Evolutionary conservation across 75 land plant genomes (phyloP).

Genomic region (Cupressus sempervirens): DNA sequence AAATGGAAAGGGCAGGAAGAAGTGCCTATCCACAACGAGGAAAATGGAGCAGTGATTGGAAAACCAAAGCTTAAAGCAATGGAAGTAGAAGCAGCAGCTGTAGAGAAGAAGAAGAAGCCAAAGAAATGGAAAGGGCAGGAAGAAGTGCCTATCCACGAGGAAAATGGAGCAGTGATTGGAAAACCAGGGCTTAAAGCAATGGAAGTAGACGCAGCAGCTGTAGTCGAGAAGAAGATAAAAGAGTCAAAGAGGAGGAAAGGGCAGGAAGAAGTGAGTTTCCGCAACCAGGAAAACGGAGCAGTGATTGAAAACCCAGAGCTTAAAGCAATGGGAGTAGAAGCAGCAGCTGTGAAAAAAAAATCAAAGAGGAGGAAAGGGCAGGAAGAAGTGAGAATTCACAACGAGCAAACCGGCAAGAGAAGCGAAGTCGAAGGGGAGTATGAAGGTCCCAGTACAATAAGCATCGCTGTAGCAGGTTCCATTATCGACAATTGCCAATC

Average conservation of each 20-base stretch:
- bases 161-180: too few species aligned
- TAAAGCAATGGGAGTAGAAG: background rate
- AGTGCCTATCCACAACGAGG: background rate
- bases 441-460: slow-evolving; percentile 42
- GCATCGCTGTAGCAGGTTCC: slow-evolving; percentile 87
- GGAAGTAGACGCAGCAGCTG: too few species aligned
- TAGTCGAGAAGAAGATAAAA: background rate
- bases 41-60: background rate
- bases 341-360: background rate
- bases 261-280: background rate
- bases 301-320: background rate
- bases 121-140: too few species aligned
- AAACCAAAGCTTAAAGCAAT: background rate
- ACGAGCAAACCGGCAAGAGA: background rate
- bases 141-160: too few species aligned
- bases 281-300: background rate
- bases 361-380: slow-evolving; percentile 8
- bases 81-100: too few species aligned
- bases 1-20: background rate
- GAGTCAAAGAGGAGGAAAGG: slow-evolving; percentile 10
- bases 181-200: too few species aligned
- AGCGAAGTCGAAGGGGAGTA: slow-evolving; percentile 13
- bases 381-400: background rate
- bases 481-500: slow-evolving; percentile 89
- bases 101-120: too few species aligned